These are phyloP conservation scores for Schizophyllum commune DNA, from an alignment of 1,284 basidiomycete genomes.

Conservation along the genomic window DNA sequence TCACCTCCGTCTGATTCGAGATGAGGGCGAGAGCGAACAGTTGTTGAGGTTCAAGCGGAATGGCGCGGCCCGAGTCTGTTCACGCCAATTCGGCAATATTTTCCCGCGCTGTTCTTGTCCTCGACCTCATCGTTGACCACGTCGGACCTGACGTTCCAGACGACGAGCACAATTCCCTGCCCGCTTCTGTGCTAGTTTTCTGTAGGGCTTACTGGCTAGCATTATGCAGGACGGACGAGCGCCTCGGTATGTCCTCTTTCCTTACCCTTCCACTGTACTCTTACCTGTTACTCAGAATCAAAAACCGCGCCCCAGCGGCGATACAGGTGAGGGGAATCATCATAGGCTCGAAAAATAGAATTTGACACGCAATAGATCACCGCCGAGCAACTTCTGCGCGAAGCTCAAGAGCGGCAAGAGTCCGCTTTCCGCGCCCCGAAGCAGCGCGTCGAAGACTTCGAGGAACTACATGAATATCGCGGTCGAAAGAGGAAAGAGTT, in stretches of 20 bases:
- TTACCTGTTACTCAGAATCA: slow-evolving; percentile 50
- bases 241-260: slow-evolving; percentile 28
- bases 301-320: slow-evolving; percentile 90
- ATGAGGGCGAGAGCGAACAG: too few species aligned
- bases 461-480: slow-evolving; percentile 94
- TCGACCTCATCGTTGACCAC: too few species aligned
- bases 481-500: slow-evolving; percentile 95
- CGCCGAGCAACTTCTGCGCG: slow-evolving; percentile 94
- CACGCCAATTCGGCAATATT: too few species aligned
- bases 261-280: background rate
- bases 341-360: slow-evolving; percentile 5
- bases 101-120: too few species aligned
- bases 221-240: slow-evolving; percentile 46
- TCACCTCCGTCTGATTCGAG: too few species aligned
- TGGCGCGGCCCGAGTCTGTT: too few species aligned
- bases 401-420: slow-evolving; percentile 98
- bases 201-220: background rate
- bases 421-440: slow-evolving; percentile 85
- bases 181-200: too few species aligned
- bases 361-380: slow-evolving; percentile 64
- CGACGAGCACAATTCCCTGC: too few species aligned
- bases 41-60: too few species aligned
- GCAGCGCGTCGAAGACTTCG: slow-evolving; percentile 93
- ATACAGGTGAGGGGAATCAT: slow-evolving; percentile 53
- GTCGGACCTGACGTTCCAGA: too few species aligned